Evolutionary conservation across 345 rosid genomes (phyloP), one percentile per base, ranked within the genome.

Genomic region (Aurinia saxatilis): DNA sequence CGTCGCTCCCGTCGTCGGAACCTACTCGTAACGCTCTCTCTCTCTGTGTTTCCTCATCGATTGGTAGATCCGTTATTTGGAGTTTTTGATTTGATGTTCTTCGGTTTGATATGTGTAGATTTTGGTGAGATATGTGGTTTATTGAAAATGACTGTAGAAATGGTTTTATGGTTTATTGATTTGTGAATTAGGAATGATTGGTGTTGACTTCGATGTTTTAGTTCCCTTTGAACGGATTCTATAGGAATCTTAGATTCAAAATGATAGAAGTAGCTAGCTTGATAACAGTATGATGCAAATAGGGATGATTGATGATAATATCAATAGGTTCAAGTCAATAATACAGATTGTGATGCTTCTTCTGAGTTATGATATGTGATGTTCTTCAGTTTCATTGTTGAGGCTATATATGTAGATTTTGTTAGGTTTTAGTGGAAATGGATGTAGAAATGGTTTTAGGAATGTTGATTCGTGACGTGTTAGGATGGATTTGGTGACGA

Each of bases 1-100:
- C 33, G 79, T 89, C 50, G 49, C 66, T 30, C 96, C 96, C 18
- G 70, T 86, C 67, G 38, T 86, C 70, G 89, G 87, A 78, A 71
- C 77, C 55, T 84, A 81, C 73, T 0, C 82, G 95, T 88, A n/a
- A 69, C 14, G 68, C 7, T 65, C 39, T 53, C 50, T 46, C 9
- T 37, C 8, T 12, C 25, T 46, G 16, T 35, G 4, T 19, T 5
- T 34, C 11, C 7, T 15, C 17, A 5, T 47, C 35, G 14, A 47
- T 60, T 10, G 44, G 12, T 11, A 8, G 18, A 53, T 60, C 16
- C 1, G 5, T 35, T 2, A 2, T 6, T 2, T 51, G 1, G 3
- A 25, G 8, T 11, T 27, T 2, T 1, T 10, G 47, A 60, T 51
- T 55, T 49, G 57, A 21, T 42, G 42, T 18, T 57, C 23, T 18